Base-by-base conservation (phyloP, 345 rosid species). In the Eucalyptus pumila region DNA sequence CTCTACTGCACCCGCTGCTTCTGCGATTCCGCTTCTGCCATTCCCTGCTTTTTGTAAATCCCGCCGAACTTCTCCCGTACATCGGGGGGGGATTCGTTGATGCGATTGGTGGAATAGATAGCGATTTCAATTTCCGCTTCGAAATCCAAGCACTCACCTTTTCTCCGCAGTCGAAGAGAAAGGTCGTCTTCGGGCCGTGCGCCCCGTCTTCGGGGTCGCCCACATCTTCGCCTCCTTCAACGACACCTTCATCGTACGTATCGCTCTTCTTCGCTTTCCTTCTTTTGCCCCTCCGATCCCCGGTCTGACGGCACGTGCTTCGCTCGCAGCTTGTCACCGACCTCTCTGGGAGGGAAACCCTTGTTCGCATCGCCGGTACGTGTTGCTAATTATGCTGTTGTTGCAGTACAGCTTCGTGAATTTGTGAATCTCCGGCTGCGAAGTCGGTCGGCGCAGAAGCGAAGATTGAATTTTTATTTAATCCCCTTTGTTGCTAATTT, bases 201-300 rank as follows among this genome's bases (percentile, higher is more conserved):
- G n/a, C n/a, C n/a, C 2, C 40, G 89, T 45, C 42, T 91, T 91
- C 50, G 91, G 91, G 5, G 92, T 88, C 37, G 91, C 90, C 21
- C 60, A 50, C 60, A 9, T 86, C 50, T 86, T 86, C 44, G 87
- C 87, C 60, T 86, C 44, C 15, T 11, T 86, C 42, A 86, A 86
- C 23, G 87, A 86, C 42, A n/a, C 87, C 50, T 86, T 86, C 51
- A 86, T 86, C 58, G 42, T 86, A 86, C n/a, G 42, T 56, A 49
- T 86, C 17, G 5, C 54, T 14, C 14, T 47, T 23, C 12, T 23
- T 86, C 48, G 21, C 5, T 10, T 11, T 58, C 52, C 26, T 24
- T 9, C 26, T 24, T 58, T 58, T 58, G 30, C 30, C 52, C 62
- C 11, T 26, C 17, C 30, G 62, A 58, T 58, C 26, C 26, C 27